Evolutionary conservation across 805 yeast species (phyloP).

Genomic region (Candida taoyuanica): DNA sequence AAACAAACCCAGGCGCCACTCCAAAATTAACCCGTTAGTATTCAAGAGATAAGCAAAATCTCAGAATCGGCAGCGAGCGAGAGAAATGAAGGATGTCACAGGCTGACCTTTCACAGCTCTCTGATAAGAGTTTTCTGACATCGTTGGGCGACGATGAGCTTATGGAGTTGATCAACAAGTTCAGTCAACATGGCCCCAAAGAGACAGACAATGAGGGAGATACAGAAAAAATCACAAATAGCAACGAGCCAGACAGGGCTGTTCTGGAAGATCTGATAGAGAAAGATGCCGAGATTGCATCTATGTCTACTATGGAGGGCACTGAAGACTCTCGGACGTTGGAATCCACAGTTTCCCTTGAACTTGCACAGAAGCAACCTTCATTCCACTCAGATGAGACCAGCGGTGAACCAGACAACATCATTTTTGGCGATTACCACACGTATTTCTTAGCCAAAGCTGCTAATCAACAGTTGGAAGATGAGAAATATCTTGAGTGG

Average conservation of each 20-base stretch:
- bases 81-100: slow-evolving; percentile 10
- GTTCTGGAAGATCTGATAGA: too few relatives aligned
- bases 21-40: too few relatives aligned
- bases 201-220: neutral
- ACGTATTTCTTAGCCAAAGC: slow-evolving; percentile 60
- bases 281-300: too few relatives aligned
- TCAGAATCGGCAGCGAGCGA: neutral
- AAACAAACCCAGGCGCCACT: neutral
- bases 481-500: slow-evolving; percentile 47
- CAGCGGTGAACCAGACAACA: slow-evolving; percentile 1
- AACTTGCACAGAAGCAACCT: slow-evolving; percentile 14
- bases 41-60: neutral
- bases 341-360: slow-evolving; percentile 13
- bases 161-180: slow-evolving; percentile 31
- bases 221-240: neutral
- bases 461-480: slow-evolving; percentile 56
- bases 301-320: neutral
- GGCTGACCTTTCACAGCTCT: slow-evolving; percentile 8
- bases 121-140: slow-evolving; percentile 21
- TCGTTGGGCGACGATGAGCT: slow-evolving; percentile 37
- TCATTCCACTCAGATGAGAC: neutral
- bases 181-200: slow-evolving; percentile 7
- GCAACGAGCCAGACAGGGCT: neutral
- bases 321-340: slow-evolving; percentile 1
- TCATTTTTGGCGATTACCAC: slow-evolving; percentile 60